Evolutionary conservation across 2,329 filamentous ascomycete species (phyloP).

Genomic region (Lecanosticta acicola): DNA sequence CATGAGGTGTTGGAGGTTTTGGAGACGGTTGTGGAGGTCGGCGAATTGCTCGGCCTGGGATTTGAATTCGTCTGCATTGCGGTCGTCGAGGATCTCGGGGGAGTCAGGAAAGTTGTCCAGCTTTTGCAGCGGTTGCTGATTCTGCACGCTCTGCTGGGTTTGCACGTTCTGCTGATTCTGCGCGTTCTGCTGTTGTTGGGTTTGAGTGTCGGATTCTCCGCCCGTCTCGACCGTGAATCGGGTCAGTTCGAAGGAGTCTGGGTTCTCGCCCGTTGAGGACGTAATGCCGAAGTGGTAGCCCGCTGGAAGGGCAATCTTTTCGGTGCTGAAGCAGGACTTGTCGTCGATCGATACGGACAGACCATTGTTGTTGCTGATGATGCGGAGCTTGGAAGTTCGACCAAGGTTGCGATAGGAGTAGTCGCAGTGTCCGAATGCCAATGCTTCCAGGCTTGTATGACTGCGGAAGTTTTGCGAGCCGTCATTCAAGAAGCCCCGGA

Average conservation of each 20-base stretch:
- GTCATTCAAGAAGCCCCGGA: constrained; percentile 92
- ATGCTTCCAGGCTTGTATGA: constrained; percentile 70
- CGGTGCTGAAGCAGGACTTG: constrained; percentile 73
- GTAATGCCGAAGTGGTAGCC: constrained; percentile 84
- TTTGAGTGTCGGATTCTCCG: constrained; percentile 24
- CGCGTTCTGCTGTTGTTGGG: constrained; percentile 30
- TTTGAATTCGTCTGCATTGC: constrained; percentile 34
- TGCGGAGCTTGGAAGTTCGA: constrained; percentile 68
- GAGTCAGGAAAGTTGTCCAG: constrained; percentile 38
- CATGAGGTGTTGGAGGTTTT: constrained; percentile 65
- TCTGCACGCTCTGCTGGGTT: constrained; percentile 25
- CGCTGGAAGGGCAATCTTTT: constrained; percentile 66
- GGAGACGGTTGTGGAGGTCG: constrained; percentile 79
- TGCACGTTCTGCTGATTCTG: constrained; percentile 20
- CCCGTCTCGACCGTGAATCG: constrained; percentile 67
- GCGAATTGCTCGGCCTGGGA: constrained; percentile 60
- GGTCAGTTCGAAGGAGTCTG: constrained; percentile 91
- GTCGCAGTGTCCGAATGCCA: constrained; percentile 90
- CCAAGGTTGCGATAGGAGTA: constrained; percentile 90
- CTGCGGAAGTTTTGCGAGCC: constrained; percentile 72
- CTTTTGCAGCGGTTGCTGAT: constrained; percentile 17
- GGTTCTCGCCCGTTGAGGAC: constrained; percentile 81
- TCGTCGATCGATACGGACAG: constrained; percentile 80
- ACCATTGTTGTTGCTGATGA: constrained; percentile 58
- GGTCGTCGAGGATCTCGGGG: constrained; percentile 37